A percentile compares a stretch with the other conserved stretches of the same genome.
Evolutionary conservation across 2,329 filamentous ascomycete genomes (phyloP).

Genomic region (Zasmidium citrigriseum): DNA sequence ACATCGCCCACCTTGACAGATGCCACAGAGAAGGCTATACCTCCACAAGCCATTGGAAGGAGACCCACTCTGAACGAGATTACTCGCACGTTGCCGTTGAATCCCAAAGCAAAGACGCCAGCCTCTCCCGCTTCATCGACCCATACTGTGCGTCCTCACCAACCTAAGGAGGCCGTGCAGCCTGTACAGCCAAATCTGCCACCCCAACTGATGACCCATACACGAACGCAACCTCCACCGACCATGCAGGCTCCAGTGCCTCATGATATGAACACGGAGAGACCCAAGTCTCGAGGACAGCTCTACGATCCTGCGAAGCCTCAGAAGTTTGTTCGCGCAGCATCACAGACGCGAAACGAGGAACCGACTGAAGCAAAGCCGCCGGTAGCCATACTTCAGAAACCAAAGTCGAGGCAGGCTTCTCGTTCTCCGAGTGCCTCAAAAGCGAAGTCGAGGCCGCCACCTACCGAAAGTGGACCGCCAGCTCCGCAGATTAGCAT

Average conservation of each 20-base stretch:
- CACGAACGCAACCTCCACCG: background rate
- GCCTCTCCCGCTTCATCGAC: background rate
- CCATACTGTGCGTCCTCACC: background rate
- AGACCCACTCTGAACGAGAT: slow-evolving; percentile 34
- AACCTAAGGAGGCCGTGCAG: background rate
- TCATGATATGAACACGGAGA: slow-evolving; percentile 12
- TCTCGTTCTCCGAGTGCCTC: slow-evolving; percentile 17
- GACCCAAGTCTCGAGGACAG: slow-evolving; percentile 23
- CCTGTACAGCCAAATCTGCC: background rate
- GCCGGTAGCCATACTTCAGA: slow-evolving; percentile 20
- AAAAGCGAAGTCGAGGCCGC: slow-evolving; percentile 13
- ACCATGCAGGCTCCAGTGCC: slow-evolving; percentile 5
- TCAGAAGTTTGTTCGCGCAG: slow-evolving; percentile 10
- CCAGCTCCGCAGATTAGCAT: slow-evolving; percentile 30
- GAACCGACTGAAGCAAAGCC: slow-evolving; percentile 3
- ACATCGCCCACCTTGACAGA: slow-evolving; percentile 24
- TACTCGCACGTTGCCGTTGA: slow-evolving; percentile 33
- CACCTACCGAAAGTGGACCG: slow-evolving; percentile 17
- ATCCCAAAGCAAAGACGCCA: background rate
- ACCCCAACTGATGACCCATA: background rate
- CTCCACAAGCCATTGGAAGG: slow-evolving; percentile 9
- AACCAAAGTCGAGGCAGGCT: slow-evolving; percentile 13
- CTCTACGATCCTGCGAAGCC: slow-evolving; percentile 27
- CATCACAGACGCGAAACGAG: slow-evolving; percentile 13
- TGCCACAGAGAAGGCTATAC: slow-evolving; percentile 19